Conservation (phyloP, 2,329 filamentous ascomycete genomes). For the Magnaporthiopsis incrustans region DNA sequence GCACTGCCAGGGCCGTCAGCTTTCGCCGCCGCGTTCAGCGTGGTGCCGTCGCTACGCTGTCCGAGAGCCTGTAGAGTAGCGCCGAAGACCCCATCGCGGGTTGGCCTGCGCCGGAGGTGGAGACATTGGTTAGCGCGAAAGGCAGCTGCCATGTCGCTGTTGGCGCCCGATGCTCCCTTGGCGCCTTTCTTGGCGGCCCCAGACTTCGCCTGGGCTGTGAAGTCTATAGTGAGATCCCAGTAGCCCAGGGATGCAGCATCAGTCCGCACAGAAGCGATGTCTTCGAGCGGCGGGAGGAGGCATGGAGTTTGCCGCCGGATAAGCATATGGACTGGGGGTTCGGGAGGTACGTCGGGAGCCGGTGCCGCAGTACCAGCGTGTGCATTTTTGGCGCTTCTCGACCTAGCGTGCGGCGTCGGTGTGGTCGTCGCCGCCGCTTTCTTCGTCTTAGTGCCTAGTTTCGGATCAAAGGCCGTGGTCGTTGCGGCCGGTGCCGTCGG, state of each 20-base stretch:
- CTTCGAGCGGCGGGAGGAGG: slow-evolving; percentile 55
- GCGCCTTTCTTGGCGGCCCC: neutral
- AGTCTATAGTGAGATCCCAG: slow-evolving; percentile 77
- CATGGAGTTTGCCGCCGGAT: slow-evolving; percentile 45
- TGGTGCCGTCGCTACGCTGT: slow-evolving; percentile 10
- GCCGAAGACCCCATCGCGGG: slow-evolving; percentile 61
- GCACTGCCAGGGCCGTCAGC: neutral
- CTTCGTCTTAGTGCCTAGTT: slow-evolving; percentile 27
- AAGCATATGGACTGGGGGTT: slow-evolving; percentile 17
- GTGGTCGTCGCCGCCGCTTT: slow-evolving; percentile 10
- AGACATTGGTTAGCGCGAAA: slow-evolving; percentile 67
- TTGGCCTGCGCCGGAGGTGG: slow-evolving; percentile 62
- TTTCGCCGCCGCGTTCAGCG: slow-evolving; percentile 14
- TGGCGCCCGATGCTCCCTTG: slow-evolving; percentile 22
- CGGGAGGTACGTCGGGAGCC: neutral
- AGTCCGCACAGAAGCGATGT: slow-evolving; percentile 51
- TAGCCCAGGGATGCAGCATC: slow-evolving; percentile 57
- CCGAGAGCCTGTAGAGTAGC: slow-evolving; percentile 69
- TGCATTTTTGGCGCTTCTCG: neutral
- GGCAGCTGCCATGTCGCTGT: slow-evolving; percentile 51
- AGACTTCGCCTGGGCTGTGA: slow-evolving; percentile 25
- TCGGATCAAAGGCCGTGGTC: slow-evolving; percentile 27
- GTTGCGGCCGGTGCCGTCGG: slow-evolving; percentile 14
- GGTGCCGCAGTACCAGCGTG: neutral
- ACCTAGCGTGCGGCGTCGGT: neutral